phyloP scores from a whole-genome alignment of 2,329 filamentous ascomycete genomes.

The Chrysoporthe deuterocubensis region DNA sequence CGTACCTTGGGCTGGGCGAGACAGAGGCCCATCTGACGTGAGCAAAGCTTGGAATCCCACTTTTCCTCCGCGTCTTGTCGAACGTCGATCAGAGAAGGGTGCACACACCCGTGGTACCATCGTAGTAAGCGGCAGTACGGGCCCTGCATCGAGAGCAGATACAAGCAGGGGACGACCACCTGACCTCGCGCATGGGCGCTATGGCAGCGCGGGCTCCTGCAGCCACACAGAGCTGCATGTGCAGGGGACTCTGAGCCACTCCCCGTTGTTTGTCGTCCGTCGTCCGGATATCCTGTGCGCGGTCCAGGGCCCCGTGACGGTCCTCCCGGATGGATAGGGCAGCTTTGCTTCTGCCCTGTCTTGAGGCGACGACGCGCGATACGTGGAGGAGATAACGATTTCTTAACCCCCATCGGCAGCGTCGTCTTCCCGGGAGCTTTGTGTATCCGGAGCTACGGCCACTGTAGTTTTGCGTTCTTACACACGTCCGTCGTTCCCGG shows the following conservation, averaged over 20 bases:
- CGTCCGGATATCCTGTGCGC: conserved; percentile 8
- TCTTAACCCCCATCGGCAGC: neutral
- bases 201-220: conserved; percentile 13
- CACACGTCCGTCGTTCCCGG: conserved; percentile 12
- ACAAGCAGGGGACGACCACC: conserved; percentile 15
- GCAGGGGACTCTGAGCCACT: conserved; percentile 17
- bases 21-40: conserved; percentile 26
- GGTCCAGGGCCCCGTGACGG: conserved; percentile 7
- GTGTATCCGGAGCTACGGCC: neutral
- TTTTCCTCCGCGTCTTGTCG: conserved; percentile 7
- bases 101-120: neutral
- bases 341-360: neutral
- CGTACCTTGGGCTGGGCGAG: conserved; percentile 20
- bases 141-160: conserved; percentile 15
- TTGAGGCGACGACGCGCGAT: neutral
- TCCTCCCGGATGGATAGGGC: neutral
- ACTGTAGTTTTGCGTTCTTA: neutral
- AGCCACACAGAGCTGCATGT: conserved; percentile 19
- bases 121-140: conserved; percentile 8
- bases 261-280: conserved; percentile 11
- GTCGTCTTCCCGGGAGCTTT: neutral
- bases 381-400: conserved; percentile 2
- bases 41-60: conserved; percentile 12
- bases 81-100: conserved; percentile 6
- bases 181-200: conserved; percentile 24